A percentile compares a stretch with the other conserved stretches of the same genome.
These are phyloP conservation scores for Plasmodium sp. DNA, from an alignment of 169 alveolate genomes.

Conservation along the genomic window DNA sequence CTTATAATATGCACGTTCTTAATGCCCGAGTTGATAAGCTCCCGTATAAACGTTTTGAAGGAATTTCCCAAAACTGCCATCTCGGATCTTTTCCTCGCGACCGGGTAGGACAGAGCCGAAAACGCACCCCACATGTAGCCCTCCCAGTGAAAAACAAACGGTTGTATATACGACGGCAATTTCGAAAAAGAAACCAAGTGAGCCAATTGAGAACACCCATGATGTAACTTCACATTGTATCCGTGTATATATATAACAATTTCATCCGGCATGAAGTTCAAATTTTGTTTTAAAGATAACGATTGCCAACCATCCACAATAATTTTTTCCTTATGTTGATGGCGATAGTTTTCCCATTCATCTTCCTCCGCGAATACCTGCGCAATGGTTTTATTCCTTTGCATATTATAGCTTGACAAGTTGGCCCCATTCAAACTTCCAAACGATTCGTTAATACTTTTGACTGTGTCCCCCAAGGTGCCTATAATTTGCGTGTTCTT, in stretches of 20 bases:
- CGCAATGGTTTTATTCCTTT: slow-evolving; percentile 75
- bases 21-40: slow-evolving; percentile 77
- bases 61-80: slow-evolving; percentile 79
- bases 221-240: slow-evolving; percentile 86
- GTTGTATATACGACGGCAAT: slow-evolving; percentile 85
- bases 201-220: slow-evolving; percentile 87
- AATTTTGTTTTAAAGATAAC: slow-evolving; percentile 78
- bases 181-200: slow-evolving; percentile 86
- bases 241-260: slow-evolving; percentile 91
- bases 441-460: slow-evolving; percentile 28
- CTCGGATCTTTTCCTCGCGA: slow-evolving; percentile 77
- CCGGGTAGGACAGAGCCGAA: slow-evolving; percentile 83
- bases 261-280: slow-evolving; percentile 84
- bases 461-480: slow-evolving; percentile 1
- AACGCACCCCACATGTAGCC: slow-evolving; percentile 85
- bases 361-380: slow-evolving; percentile 84
- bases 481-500: slow-evolving; percentile 24
- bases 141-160: slow-evolving; percentile 89
- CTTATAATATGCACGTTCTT: slow-evolving; percentile 80
- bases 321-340: slow-evolving; percentile 75
- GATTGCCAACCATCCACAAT: slow-evolving; percentile 83
- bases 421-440: slow-evolving; percentile 31
- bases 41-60: slow-evolving; percentile 77
- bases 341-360: slow-evolving; percentile 84
- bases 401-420: slow-evolving; percentile 7